Percentiles rank a stretch among this genome's conserved stretches.
phyloP scores from a whole-genome alignment of 169 alveolate genomes.

The Cryptosporidium sp. region DNA sequence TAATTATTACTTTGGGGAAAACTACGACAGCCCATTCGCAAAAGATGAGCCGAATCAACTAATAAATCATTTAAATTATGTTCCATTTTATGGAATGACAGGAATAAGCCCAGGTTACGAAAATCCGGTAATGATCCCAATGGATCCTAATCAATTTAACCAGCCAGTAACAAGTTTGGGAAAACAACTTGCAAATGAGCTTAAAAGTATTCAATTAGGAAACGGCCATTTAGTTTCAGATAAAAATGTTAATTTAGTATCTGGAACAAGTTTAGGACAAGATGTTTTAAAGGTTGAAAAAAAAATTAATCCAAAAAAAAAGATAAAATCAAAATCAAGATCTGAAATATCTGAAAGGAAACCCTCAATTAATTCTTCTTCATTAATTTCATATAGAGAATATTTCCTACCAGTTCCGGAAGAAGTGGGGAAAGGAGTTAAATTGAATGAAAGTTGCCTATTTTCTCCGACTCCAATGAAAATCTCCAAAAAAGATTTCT shows the following conservation, averaged over 20 bases:
- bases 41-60: neutral
- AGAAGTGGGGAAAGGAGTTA: conserved; percentile 26
- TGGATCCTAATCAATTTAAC: neutral
- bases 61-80: neutral
- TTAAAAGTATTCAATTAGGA: conserved; percentile 9
- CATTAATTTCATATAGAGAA: neutral
- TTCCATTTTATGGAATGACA: neutral
- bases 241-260: neutral
- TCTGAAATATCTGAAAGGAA: neutral
- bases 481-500: neutral
- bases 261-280: neutral
- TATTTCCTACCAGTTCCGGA: neutral
- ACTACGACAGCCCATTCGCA: neutral
- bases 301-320: neutral
- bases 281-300: neutral
- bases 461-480: conserved; percentile 62
- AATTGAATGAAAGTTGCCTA: conserved; percentile 38
- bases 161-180: conserved; percentile 32
- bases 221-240: no score
- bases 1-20: neutral
- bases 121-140: neutral
- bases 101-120: neutral
- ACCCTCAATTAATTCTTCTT: neutral
- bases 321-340: conserved; percentile 1
- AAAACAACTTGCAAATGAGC: conserved; percentile 20